Evolutionary conservation across 2,329 filamentous ascomycete species (phyloP).

Genomic region (Penicillium sp.): DNA sequence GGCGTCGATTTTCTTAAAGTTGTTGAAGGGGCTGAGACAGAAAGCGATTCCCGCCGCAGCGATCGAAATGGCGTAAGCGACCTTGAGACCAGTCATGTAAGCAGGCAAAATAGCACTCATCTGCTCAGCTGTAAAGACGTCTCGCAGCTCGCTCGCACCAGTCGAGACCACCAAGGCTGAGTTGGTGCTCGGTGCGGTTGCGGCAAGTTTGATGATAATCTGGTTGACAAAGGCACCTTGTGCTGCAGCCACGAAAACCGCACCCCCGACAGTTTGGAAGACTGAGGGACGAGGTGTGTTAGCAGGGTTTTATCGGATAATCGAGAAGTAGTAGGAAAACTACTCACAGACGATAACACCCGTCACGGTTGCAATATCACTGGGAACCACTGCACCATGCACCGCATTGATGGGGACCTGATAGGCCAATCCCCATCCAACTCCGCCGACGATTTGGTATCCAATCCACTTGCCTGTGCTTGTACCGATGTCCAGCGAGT

Average conservation of each 20-base stretch:
- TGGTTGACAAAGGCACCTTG: conserved; percentile 12
- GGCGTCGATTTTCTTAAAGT: not conserved
- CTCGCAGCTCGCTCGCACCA: not conserved
- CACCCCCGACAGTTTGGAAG: conserved; percentile 8
- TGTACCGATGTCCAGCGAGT: conserved; percentile 33
- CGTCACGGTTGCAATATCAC: not conserved
- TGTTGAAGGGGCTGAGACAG: not conserved
- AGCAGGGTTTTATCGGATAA: not conserved
- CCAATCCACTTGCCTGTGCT: conserved; percentile 38
- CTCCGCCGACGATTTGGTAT: conserved; percentile 37
- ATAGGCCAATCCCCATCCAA: conserved; percentile 27
- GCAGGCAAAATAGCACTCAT: not conserved
- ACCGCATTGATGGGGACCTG: conserved; percentile 27
- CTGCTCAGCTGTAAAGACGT: not conserved
- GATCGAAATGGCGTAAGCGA: not conserved
- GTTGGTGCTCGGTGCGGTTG: not conserved
- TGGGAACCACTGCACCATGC: conserved; percentile 10
- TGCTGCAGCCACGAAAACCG: conserved; percentile 11
- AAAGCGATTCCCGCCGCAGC: not conserved
- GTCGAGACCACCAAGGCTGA: not conserved
- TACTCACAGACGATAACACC: not conserved
- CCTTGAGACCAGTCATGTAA: not conserved
- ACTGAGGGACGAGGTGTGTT: not conserved
- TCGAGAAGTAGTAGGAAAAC: not conserved
- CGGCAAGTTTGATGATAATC: not conserved